Conservation (phyloP, 495 filamentous ascomycete species). For the Pseudomonodictys pantanalensis region DNA sequence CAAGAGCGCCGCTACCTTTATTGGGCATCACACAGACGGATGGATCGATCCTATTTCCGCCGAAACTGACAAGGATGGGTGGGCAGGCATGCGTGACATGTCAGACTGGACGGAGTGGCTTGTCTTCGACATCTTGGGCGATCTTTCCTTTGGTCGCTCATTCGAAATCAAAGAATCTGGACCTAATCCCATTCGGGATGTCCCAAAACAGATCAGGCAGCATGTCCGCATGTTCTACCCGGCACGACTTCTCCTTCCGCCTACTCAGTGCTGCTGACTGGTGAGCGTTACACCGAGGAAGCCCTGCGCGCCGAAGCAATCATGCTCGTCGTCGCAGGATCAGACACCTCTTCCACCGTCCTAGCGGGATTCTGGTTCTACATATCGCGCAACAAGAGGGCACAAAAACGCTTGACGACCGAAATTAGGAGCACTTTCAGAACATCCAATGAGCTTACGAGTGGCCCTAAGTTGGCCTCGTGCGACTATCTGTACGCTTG, state of each 20-base stretch:
- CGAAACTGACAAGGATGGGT: not conserved
- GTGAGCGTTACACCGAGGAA: constrained; percentile 29
- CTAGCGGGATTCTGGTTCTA: constrained; percentile 59
- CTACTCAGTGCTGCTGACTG: constrained; percentile 34
- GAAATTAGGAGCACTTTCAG: constrained; percentile 51
- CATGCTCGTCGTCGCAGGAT: constrained; percentile 36
- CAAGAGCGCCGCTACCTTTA: not conserved
- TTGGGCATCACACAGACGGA: not conserved
- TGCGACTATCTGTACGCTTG: no score
- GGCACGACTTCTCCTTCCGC: constrained; percentile 10
- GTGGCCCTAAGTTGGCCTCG: constrained; percentile 35
- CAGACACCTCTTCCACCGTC: constrained; percentile 32
- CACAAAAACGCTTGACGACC: constrained; percentile 43
- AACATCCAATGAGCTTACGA: constrained; percentile 31
- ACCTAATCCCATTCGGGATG: not conserved
- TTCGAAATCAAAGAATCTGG: constrained; percentile 43
- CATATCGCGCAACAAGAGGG: constrained; percentile 49
- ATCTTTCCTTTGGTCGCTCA: constrained; percentile 64
- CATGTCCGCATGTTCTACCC: not conserved
- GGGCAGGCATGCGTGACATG: constrained; percentile 43
- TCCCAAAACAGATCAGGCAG: not conserved
- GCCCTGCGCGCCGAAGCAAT: constrained; percentile 35
- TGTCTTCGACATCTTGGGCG: constrained; percentile 69
- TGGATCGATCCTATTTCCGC: not conserved
- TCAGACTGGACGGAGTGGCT: constrained; percentile 61